Percentiles rank a stretch among this genome's conserved stretches.
These are phyloP conservation scores for Alloascoidea hylecoeti DNA, from an alignment of 805 yeast genomes.

Conservation along the genomic window DNA sequence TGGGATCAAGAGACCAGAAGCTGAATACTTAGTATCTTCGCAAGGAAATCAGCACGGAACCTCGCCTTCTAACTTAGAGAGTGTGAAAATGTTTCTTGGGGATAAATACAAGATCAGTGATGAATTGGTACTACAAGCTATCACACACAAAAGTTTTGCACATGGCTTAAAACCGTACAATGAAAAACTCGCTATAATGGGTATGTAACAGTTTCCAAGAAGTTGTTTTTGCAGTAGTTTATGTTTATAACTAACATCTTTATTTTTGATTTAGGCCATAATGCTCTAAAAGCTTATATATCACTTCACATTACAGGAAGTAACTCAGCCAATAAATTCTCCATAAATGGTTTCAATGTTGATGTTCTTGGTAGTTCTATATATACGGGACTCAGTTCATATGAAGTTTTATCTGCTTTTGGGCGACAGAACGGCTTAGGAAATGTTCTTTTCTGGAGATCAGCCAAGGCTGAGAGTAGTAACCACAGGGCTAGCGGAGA, in stretches of 20 bases:
- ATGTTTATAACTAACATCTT: too few relatives aligned
- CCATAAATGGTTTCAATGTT: not conserved
- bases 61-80: constrained; percentile 29
- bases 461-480: constrained; percentile 15
- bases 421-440: not conserved
- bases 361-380: not conserved
- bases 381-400: not conserved
- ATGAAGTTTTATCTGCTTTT: not conserved
- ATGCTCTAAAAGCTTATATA: too few relatives aligned
- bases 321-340: too few relatives aligned
- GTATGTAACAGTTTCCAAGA: too few relatives aligned
- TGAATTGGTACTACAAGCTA: constrained; percentile 53
- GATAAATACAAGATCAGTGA: constrained; percentile 42
- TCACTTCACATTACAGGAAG: too few relatives aligned
- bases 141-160: constrained; percentile 91
- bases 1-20: constrained; percentile 61
- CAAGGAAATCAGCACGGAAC: constrained; percentile 41
- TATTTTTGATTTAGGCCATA: too few relatives aligned
- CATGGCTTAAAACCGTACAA: constrained; percentile 85
- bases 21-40: constrained; percentile 34
- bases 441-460: too few relatives aligned
- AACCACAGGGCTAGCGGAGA: constrained; percentile 14
- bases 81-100: constrained; percentile 34
- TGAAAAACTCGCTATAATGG: constrained; percentile 69
- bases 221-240: too few relatives aligned